A percentile compares a stretch with the other conserved stretches of the same genome.
phyloP scores from a whole-genome alignment of 2,329 filamentous ascomycete species.

The Pseudogymnoascus sp. region DNA sequence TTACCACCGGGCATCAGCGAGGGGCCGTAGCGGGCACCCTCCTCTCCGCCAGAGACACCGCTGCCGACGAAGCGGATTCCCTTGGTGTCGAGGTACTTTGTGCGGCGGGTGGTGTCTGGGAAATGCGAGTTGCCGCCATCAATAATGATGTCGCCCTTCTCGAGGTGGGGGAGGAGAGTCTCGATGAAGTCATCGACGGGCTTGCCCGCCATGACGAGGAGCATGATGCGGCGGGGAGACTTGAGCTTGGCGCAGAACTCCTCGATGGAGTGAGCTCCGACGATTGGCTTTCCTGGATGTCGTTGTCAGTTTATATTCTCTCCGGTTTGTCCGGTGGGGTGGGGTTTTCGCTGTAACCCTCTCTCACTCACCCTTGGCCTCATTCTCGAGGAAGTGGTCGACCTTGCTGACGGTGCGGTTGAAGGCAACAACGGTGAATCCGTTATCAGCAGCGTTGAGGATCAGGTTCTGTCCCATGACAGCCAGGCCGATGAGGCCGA shows the following conservation, averaged over 20 bases:
- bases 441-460: constrained; percentile 80
- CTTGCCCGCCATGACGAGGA: constrained; percentile 97
- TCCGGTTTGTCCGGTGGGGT: not conserved
- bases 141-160: constrained; percentile 94
- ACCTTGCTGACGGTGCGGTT: constrained; percentile 99
- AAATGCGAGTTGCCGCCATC: constrained; percentile 99
- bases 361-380: constrained; percentile 61
- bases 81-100: constrained; percentile 77
- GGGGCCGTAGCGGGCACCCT: constrained; percentile 95
- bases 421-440: constrained; percentile 96
- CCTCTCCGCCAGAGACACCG: constrained; percentile 98
- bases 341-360: not conserved
- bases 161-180: constrained; percentile 75
- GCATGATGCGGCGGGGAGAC: constrained; percentile 93
- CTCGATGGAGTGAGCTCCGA: constrained; percentile 86
- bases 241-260: constrained; percentile 97
- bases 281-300: constrained; percentile 70
- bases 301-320: constrained; percentile 32
- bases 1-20: constrained; percentile 99
- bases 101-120: constrained; percentile 97
- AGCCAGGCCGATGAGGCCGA: constrained; percentile 87
- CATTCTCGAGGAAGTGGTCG: constrained; percentile 84
- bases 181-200: constrained; percentile 99
- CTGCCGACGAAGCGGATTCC: constrained; percentile 92
- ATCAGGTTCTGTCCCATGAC: constrained; percentile 89